Base-by-base conservation (phyloP, 768 basidiomycete species). In the Sarcodon sp. region DNA sequence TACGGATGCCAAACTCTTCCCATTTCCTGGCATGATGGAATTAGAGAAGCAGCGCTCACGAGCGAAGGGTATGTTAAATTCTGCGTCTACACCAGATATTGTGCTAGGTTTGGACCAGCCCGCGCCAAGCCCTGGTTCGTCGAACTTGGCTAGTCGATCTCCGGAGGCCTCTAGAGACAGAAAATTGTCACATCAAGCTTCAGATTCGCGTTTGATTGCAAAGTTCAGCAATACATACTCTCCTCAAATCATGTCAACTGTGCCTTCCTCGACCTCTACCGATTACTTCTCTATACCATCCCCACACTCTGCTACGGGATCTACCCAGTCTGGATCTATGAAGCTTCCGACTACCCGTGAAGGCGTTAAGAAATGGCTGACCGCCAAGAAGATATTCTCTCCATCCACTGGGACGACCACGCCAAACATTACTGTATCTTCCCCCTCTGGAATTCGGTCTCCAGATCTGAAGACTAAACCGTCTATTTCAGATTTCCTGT, bases 1-100 rank as follows among this genome's bases (percentile, higher is more conserved):
- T 64, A 78, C 79, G 53, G 76, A 79, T 54, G 61, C 75, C 33
- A 97, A 97, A 61, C 69, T 96, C 34, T 86, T 84, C 64, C 89
- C 92, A 1, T 92, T 94, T 73, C 89, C 88, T 21, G 89, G 88
- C 35, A 82, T 91, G 62, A 75, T 80, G 57, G 75, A 77, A 55
- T 69, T 91, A 35, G 86, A 86, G 60, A 81, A 86, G 58, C 77
- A 85, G 56, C 72, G 80, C 46, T 78, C 70, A 54, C 75, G 78
- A 33, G 70, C 71, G 47, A 73, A 73, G 47, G 75, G 73, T 6
- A 62, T 77, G 43, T 70, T 60, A 45, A 65, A 61, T 61, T 73
- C 72, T 3, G 65, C 69, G 7, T 73, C 75, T 8, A 71, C 70
- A 12, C 72, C 75, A 10, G 73, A 76, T 44, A 65, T 74, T 37